Conservation (phyloP, 2,329 filamentous ascomycete species). For the Ampelomyces quisqualis region DNA sequence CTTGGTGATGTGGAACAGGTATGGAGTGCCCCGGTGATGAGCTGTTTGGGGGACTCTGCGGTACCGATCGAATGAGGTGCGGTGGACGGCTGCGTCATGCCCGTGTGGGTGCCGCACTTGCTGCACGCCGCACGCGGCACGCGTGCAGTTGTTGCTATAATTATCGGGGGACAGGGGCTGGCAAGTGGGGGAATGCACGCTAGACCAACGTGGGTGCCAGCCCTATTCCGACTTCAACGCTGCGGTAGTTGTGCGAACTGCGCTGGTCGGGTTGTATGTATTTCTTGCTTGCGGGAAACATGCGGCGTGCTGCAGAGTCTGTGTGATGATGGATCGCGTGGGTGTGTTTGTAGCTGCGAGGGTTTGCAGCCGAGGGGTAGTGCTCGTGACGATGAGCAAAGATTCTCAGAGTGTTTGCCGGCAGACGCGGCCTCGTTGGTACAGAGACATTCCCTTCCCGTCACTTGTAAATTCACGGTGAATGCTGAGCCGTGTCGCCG, state of each 20-base stretch:
- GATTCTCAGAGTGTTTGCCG: background rate
- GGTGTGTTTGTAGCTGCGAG: background rate
- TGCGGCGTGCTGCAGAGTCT: background rate
- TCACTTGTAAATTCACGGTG: too few species aligned
- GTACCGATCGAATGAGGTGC: slow-evolving; percentile 14
- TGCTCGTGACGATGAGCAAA: slow-evolving; percentile 2
- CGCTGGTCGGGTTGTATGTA: slow-evolving; percentile 2
- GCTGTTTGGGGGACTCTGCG: too few species aligned
- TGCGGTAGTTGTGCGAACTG: slow-evolving; percentile 4
- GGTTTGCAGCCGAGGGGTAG: background rate
- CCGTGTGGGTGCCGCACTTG: slow-evolving; percentile 8
- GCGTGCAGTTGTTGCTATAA: slow-evolving; percentile 22
- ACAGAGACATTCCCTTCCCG: slow-evolving; percentile 2
- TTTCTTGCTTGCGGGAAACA: slow-evolving; percentile 5
- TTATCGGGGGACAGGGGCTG: slow-evolving; percentile 17
- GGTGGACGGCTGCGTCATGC: slow-evolving; percentile 18
- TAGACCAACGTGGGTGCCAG: slow-evolving; percentile 14
- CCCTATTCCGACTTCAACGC: slow-evolving; percentile 22
- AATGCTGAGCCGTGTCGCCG: slow-evolving; percentile 6
- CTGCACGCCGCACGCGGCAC: too few species aligned
- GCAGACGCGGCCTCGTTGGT: background rate
- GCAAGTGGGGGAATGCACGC: slow-evolving; percentile 7
- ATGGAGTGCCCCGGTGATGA: too few species aligned
- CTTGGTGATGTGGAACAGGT: too few species aligned
- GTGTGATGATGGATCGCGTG: background rate